Base-by-base conservation (phyloP, 2,329 filamentous ascomycete species). In the Mycogone perniciosa region DNA sequence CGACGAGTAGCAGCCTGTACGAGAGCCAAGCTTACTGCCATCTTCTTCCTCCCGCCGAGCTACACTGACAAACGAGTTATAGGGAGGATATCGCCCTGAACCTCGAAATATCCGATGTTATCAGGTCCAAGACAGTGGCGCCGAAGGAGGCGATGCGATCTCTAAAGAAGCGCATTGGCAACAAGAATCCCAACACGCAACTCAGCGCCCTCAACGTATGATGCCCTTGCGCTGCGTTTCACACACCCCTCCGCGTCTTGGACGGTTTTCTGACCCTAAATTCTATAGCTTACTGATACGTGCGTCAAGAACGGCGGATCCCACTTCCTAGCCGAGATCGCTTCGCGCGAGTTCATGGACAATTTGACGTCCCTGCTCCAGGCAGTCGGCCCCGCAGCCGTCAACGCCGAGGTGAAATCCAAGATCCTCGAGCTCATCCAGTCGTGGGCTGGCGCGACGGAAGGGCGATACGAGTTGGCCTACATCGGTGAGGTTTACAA, bases 111-210 rank as follows among this genome's bases (percentile, higher is more conserved):
- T 96, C 92, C 68, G 93, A 99, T 74, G 77, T 95, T 61, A 96
- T 99, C 69, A 84, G 93, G 62, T 97, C 91, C 64, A 97, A 97
- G 76, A 95, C 90, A 13, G 92, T 99, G 46, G 90, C 91, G 68
- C 92, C 93, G 48, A 96, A 92, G 71, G 93, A 99, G 71, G 93
- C 93, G 56, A 99, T 99, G 93, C 88, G 90, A 67, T 92, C 89
- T 40, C 76, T 99, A 63, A 97, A 96, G 74, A 84, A 84, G 66
- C 85, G 93, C 67, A 90, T 99, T 75, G 90, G 89, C 71, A 90
- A 96, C 76, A 95, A 91, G 77, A 99, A 99, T 65, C 93, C 93
- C 34, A 99, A 99, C 68, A 85, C 93, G 34, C 93, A 99, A 74
- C 77, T 99, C 34, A 93, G 91, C 60, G 88, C 93, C n/a, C 74